A percentile compares a stretch with the other conserved stretches of the same genome.
Conservation (phyloP, 768 basidiomycete genomes). For the Mycena sanguinolenta region DNA sequence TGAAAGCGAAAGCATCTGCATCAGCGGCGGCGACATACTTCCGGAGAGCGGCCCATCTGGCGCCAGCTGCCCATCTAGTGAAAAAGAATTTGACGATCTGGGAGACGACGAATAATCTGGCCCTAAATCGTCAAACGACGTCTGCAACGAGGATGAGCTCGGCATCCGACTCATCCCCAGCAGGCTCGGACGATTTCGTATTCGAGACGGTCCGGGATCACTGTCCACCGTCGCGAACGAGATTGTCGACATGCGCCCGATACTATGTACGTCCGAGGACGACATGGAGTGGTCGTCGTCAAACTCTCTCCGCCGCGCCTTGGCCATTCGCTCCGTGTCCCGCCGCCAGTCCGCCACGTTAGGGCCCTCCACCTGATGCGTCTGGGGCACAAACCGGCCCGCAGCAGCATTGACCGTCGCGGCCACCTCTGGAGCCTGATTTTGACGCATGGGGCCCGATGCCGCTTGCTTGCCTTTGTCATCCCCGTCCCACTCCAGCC, state of each 20-base stretch:
- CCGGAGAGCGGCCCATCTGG: conserved; percentile 69
- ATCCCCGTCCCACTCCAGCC: conserved; percentile 53
- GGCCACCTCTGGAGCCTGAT: conserved; percentile 56
- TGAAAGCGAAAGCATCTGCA: conserved; percentile 74
- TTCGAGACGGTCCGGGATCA: conserved; percentile 83
- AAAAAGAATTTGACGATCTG: conserved; percentile 85
- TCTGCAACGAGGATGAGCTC: conserved; percentile 80
- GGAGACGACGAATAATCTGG: conserved; percentile 79
- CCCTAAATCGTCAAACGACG: conserved; percentile 81
- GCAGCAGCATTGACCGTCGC: conserved; percentile 71
- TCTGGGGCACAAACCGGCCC: conserved; percentile 59
- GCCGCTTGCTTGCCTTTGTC: conserved; percentile 69
- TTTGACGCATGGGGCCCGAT: conserved; percentile 75
- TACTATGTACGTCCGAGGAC: conserved; percentile 85
- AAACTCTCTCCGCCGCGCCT: conserved; percentile 85
- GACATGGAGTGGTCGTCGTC: conserved; percentile 96
- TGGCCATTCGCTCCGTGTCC: conserved; percentile 73
- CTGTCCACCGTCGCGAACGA: conserved; percentile 90
- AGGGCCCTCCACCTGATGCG: conserved; percentile 45
- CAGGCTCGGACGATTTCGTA: conserved; percentile 72
- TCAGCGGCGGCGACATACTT: conserved; percentile 80
- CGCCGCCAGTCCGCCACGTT: conserved; percentile 60
- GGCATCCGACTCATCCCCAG: conserved; percentile 82
- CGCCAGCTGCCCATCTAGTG: conserved; percentile 79
- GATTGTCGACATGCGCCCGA: conserved; percentile 80